Base-by-base conservation (phyloP, 2,329 filamentous ascomycete species). In the Tricladium varicosporioides region DNA sequence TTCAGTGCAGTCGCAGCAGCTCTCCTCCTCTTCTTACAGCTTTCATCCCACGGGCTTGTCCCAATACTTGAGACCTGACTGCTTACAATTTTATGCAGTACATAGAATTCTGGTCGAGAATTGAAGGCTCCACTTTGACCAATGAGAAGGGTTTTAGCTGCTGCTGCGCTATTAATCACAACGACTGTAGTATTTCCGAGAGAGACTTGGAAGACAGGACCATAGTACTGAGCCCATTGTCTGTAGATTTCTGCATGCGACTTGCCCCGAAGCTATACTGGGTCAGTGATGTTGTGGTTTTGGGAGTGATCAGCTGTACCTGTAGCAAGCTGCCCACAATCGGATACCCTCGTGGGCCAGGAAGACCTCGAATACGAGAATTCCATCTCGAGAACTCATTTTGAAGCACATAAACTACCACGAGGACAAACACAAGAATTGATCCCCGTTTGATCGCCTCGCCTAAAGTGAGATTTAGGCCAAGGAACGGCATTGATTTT, bases 1-100 rank as follows among this genome's bases (percentile, higher is more conserved):
- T 87, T 87, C 15, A 87, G 72, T 1, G 84, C 84, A 5, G 81
- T 81, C 0, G 83, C 84, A 1, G 83, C 84, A 16, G 82, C 84
- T 69, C 87, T 87, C 54, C 83, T 76, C 22, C 84, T 75, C 5
- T 82, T 75, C 68, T 86, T 87, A 33, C 86, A 71, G 1, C 80
- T 83, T 2, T 87, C 83, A 53, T 79, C 83, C 67, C 84, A 87
- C 0, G 84, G 84, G 0, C 80, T 83, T 0, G 85, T 87, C 1
- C 85, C 85, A 52, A 87, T 87, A n/a, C 31, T 51, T 8, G 80
- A 86, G 71, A 64, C 68, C 47, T 46, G 40, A 43, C 40, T 43
- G 15, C 40, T 43, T 3, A 43, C 40, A 43, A 80, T 79, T 68
- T 80, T 81, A 65, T 84, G 81, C 53, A 83, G 82, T 0, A 79